phyloP scores from a whole-genome alignment of 169 alveolate species.

The Plasmodium ovale region DNA sequence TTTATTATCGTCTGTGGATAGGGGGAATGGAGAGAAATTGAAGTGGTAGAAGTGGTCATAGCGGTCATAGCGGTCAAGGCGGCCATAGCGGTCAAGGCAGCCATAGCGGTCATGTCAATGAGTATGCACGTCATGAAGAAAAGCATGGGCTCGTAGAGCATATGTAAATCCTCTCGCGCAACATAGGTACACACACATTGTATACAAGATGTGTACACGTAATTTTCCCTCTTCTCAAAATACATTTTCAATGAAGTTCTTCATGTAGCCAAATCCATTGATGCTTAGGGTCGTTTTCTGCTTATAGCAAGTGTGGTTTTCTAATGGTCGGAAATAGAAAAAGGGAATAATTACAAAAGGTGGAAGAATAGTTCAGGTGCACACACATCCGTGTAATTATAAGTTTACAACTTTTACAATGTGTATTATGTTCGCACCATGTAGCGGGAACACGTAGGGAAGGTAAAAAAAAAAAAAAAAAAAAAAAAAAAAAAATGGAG shows the following conservation, averaged over 20 bases:
- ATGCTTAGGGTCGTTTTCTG: conserved; percentile 29
- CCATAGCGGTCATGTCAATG: too few relatives aligned
- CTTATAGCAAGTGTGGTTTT: conserved; percentile 24
- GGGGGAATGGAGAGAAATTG: too few relatives aligned
- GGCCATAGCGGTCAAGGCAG: too few relatives aligned
- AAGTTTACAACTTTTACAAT: neutral
- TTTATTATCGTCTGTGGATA: conserved; percentile 26
- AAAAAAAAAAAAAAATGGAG: neutral
- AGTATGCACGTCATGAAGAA: too few relatives aligned
- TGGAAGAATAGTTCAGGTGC: neutral
- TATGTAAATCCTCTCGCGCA: neutral
- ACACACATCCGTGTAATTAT: neutral
- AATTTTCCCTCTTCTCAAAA: neutral
- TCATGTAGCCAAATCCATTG: conserved; percentile 50
- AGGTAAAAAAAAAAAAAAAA: neutral
- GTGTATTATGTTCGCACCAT: too few relatives aligned
- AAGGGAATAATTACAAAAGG: neutral
- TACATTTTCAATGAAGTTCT: conserved; percentile 31
- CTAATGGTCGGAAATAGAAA: neutral
- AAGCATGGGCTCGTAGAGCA: too few relatives aligned
- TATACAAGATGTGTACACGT: too few relatives aligned
- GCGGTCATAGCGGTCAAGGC: too few relatives aligned
- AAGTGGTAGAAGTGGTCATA: neutral
- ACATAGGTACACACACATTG: neutral
- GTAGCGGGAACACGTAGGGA: neutral